Base-by-base conservation (phyloP, 352 stramenopile species). In the Phytophthora chlamydospora region DNA sequence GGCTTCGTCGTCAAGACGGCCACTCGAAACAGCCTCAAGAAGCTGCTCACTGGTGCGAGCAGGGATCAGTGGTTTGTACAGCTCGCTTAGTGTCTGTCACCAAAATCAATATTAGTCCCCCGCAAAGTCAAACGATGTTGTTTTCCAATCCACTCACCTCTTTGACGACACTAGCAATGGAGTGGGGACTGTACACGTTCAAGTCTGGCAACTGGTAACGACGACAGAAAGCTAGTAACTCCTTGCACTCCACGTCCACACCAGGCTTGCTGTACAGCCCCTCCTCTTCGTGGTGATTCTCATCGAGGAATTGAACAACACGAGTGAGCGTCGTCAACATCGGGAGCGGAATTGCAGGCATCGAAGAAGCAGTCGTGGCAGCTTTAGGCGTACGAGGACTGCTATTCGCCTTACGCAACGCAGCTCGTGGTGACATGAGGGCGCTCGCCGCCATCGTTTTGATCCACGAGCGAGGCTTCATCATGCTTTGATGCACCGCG, bases 261-360 rank as follows among this genome's bases (percentile, higher is more conserved):
- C 71, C 74, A 29, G 75, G 40, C 44, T 70, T 66, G 27, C 64
- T 67, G n/a, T 88, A 90, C 12, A 90, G 56, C 8, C 69, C 74
- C 43, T 88, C 76, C 35, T 81, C 78, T 33, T 71, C 55, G 0
- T 53, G 55, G 21, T 88, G 61, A 45, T 84, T 70, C 17, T 78
- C 44, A 9, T 87, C 64, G 0, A 87, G 64, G 35, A 76, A 88
- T 38, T 75, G 44, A 27, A 90, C 53, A n/a, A 85, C 44, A 14
- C 74, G 65, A 13, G 59, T 53, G 0, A 90, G 68, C 13, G 50
- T 64, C 11, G 66, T 46, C 6, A 88, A 45, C 24, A 69, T 62
- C 6, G 67, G 52, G 21, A 78, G 47, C n/a, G 73, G 55, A n/a
- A 87, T 77, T 1, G 60, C 33, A 17, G 60, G 10, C 3, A 24